Percentiles rank a stretch among this genome's conserved stretches.
Evolutionary conservation across 257 asterid species (phyloP).

Genomic region (Dorcoceras hygrometricum): DNA sequence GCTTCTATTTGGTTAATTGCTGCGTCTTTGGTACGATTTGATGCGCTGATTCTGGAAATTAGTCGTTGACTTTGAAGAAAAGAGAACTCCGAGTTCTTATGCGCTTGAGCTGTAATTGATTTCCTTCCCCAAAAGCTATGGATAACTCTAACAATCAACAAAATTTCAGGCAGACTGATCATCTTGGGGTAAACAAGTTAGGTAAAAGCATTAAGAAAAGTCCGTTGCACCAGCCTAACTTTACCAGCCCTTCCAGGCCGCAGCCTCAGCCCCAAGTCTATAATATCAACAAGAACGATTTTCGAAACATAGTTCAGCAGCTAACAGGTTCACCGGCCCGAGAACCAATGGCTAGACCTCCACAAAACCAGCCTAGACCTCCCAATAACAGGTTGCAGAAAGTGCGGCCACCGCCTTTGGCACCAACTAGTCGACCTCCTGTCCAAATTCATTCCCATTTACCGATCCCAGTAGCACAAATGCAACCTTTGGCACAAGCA

Average conservation of each 20-base stretch:
- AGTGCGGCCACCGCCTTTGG: conserved; percentile 86
- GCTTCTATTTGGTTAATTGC: background rate
- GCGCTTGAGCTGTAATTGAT: conserved; percentile 2
- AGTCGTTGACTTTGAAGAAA: conserved; percentile 12
- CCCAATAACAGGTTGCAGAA: conserved; percentile 68
- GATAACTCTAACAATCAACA: conserved; percentile 56
- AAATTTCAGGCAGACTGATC: conserved; percentile 50
- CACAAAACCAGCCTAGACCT: conserved; percentile 60
- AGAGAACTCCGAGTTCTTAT: conserved; percentile 5
- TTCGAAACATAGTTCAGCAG: conserved; percentile 80
- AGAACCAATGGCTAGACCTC: conserved; percentile 58
- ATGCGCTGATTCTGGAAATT: conserved; percentile 5
- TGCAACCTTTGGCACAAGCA: conserved; percentile 32
- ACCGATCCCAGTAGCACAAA: conserved; percentile 32
- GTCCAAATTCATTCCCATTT: conserved; percentile 49
- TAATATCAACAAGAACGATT: conserved; percentile 87
- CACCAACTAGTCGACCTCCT: conserved; percentile 60
- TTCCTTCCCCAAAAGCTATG: conserved; percentile 34
- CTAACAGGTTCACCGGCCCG: conserved; percentile 83
- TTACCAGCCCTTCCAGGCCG: conserved; percentile 53
- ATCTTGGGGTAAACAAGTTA: conserved; percentile 75
- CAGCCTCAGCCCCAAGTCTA: conserved; percentile 92
- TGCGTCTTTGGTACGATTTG: conserved; percentile 8
- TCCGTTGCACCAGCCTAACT: conserved; percentile 77
- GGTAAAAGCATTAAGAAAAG: conserved; percentile 88